A percentile compares a stretch with the other conserved stretches of the same genome.
Evolutionary conservation across 768 basidiomycete species (phyloP).

Genomic region (Auricularia sp.): DNA sequence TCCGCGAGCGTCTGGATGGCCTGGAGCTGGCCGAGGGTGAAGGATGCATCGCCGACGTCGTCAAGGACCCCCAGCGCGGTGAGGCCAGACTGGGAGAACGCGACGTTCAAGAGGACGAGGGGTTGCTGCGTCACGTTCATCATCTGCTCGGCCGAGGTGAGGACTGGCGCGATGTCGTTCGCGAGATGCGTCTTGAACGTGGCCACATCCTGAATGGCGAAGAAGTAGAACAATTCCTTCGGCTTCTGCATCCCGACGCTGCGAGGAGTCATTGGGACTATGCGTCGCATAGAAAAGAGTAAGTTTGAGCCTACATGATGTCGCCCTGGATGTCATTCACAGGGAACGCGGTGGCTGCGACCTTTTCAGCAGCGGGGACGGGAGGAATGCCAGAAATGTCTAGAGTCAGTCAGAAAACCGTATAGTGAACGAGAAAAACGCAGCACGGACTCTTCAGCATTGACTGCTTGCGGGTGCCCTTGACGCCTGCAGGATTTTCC

Average conservation of each 20-base stretch:
- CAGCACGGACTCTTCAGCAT: neutral
- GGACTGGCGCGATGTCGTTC: neutral
- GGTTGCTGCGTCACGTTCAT: conserved; percentile 9
- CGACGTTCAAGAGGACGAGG: conserved; percentile 13
- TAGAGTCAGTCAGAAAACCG: neutral
- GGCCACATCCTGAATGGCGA: neutral
- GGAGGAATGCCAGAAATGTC: neutral
- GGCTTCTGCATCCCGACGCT: neutral
- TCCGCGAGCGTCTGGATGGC: conserved; percentile 15
- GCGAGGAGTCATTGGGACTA: neutral
- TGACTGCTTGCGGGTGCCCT: neutral
- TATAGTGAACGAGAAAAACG: neutral
- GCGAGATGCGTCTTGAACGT: conserved; percentile 1
- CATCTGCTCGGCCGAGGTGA: conserved; percentile 5
- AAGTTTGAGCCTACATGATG: conserved; percentile 4
- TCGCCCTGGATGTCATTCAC: conserved; percentile 8
- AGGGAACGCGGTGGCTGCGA: neutral
- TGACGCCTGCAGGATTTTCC: neutral
- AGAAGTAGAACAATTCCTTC: conserved; percentile 1
- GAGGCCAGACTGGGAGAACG: conserved; percentile 13
- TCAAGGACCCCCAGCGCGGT: conserved; percentile 12
- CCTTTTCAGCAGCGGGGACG: neutral
- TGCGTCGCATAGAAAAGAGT: neutral
- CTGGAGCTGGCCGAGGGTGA: conserved; percentile 11
- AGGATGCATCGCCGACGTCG: conserved; percentile 11